phyloP scores from a whole-genome alignment of 352 stramenopile genomes.

The Pythium brassicae region DNA sequence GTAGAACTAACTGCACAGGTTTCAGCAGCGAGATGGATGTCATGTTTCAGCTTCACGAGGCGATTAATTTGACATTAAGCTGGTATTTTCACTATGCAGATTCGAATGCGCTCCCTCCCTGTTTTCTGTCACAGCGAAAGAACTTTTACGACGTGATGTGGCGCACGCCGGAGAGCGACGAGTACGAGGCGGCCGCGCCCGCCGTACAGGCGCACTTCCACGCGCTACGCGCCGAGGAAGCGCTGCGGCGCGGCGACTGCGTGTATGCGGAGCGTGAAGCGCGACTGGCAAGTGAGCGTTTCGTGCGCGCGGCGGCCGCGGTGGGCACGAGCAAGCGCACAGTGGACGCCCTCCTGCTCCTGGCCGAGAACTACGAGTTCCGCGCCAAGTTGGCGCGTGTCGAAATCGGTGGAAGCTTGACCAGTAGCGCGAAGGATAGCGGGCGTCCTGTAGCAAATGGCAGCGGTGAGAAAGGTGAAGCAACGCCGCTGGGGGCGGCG shows the following conservation, averaged over 20 bases:
- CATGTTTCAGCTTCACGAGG: too few species aligned
- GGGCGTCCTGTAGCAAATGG: too few species aligned
- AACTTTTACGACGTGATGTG: background rate
- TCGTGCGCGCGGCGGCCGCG: slow-evolving; percentile 50
- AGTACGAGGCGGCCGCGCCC: slow-evolving; percentile 65
- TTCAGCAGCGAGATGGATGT: too few species aligned
- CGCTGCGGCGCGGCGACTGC: slow-evolving; percentile 49
- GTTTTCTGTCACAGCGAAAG: too few species aligned
- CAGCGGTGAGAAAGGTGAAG: too few species aligned
- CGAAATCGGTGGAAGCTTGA: slow-evolving; percentile 1
- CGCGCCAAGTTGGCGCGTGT: slow-evolving; percentile 54
- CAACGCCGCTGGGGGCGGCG: too few species aligned
- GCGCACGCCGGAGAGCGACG: slow-evolving; percentile 33
- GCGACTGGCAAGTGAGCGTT: slow-evolving; percentile 63
- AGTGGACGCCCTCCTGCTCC: slow-evolving; percentile 59
- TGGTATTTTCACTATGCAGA: too few species aligned
- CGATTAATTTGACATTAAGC: too few species aligned
- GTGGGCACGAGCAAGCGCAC: slow-evolving; percentile 56
- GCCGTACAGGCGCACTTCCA: slow-evolving; percentile 83
- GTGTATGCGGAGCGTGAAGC: slow-evolving; percentile 57
- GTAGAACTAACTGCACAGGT: too few species aligned
- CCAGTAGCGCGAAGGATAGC: background rate
- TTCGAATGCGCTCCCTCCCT: too few species aligned
- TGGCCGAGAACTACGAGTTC: slow-evolving; percentile 81
- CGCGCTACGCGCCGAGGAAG: slow-evolving; percentile 61